A percentile compares a stretch with the other conserved stretches of the same genome.
phyloP scores from a whole-genome alignment of 2,329 filamentous ascomycete species.

The Aspergillus quadrilineatus region DNA sequence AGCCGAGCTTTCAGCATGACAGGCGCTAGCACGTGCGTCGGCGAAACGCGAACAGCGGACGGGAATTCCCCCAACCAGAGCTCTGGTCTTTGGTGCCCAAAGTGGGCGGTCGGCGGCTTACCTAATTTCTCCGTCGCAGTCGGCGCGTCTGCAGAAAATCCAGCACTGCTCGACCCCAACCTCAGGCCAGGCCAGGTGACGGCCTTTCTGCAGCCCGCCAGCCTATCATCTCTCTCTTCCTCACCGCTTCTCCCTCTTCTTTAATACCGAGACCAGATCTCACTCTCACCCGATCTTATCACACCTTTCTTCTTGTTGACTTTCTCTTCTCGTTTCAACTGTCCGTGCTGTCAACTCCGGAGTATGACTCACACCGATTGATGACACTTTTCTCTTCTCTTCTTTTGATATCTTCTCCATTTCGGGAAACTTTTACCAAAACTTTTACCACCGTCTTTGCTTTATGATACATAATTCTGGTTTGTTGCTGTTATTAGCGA shows the following conservation, averaged over 20 bases:
- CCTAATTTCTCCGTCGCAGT: constrained; percentile 23
- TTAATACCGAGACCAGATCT: not conserved
- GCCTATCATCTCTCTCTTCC: constrained; percentile 19
- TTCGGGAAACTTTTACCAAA: constrained; percentile 13
- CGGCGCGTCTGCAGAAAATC: constrained; percentile 18
- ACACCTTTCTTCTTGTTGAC: not conserved
- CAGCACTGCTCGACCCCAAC: too few species aligned
- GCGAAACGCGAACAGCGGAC: not conserved
- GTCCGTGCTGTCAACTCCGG: not conserved
- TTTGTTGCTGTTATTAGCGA: not conserved
- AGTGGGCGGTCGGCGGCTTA: constrained; percentile 13
- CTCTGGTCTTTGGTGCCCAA: constrained; percentile 16
- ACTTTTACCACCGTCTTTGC: too few species aligned
- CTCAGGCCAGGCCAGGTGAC: not conserved
- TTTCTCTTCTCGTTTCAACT: not conserved
- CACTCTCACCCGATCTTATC: constrained; percentile 5
- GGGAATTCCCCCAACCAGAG: not conserved
- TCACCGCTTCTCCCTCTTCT: constrained; percentile 18
- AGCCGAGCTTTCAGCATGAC: not conserved
- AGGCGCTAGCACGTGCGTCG: not conserved
- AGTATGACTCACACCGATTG: constrained; percentile 3
- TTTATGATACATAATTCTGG: not conserved
- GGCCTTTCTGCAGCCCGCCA: not conserved
- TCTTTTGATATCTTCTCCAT: constrained; percentile 9
- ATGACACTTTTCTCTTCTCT: constrained; percentile 5